Base-by-base conservation (phyloP, 129 eudicot genomes). In the Erigeron canadensis region DNA sequence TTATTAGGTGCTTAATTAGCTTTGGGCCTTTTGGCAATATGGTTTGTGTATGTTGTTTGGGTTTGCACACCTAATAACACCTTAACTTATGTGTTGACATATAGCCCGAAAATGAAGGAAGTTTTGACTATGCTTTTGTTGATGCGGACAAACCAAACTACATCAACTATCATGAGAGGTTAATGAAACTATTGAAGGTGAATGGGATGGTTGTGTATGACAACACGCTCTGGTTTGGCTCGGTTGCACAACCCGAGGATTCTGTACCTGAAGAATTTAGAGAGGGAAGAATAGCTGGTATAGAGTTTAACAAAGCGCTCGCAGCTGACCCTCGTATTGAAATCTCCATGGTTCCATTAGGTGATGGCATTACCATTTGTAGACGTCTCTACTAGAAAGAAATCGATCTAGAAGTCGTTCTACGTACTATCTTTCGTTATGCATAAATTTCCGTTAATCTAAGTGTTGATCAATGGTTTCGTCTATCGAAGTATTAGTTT, bases 131-230 rank as follows among this genome's bases (percentile, higher is more conserved):
- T 69, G 89, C 84, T 10, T 87, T 76, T 46, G 89, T 87, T 41
- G 94, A 87, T 46, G 95, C 95, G 10, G 95, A 87, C 76, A 87
- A 87, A 72, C 15, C 4, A 1, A 87, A 82, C 45, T 80, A 84
- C 61, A 16, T 53, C 64, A 82, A 85, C 10, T 87, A 87, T 40
- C 89, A 87, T 6, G 87, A 87, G 67, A 65, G 70, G 69, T 12
- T 87, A 53, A 9, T 84, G 76, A 78, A 82, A 18, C 75, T 87
- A 42, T 41, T 87, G 74, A 87, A 82, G 72, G 76, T 81, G 9
- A 88, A 88, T 2, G 89, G 89, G 18, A 34, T 84, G 3, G 69
- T 84, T 12, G 86, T 57, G 39, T 87, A 87, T 10, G 94, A 87
- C 65, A 87, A 87, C 81, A 84, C 88, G 1, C 86, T 87, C 0